Evolutionary conservation across 2,329 filamentous ascomycete genomes (phyloP), one percentile per base, ranked within the genome.

Genomic region (Colletotrichum sp.): DNA sequence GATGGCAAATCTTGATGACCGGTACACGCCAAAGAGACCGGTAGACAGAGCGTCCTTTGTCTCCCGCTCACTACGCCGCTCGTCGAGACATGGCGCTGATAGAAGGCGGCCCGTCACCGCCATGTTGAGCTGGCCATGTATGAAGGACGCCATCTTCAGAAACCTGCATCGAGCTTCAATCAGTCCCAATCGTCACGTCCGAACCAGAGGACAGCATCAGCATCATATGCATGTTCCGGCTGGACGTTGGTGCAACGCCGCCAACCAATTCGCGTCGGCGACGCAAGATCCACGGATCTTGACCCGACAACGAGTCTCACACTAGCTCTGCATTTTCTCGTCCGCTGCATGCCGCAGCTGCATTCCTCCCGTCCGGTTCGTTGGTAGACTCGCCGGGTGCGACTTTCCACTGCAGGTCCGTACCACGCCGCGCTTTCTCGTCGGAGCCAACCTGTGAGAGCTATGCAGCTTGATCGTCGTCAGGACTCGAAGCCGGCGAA

Each of bases 321-420:
- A 59, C 70, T 69, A 69, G 28, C 21, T 65, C 44, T 60, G 59
- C 34, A 57, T 74, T 64, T 59, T 73, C 65, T 59, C 49, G 74
- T 52, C 59, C 59, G 28, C 64, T 69, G 64, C 64, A 69, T 73
- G 59, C 60, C 49, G 65, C 65, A 76, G 65, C 44, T 69, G 65
- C 71, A 74, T 74, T 73, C 74, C 70, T 76, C 44, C 49, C 64
- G 64, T 69, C 70, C 65, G 74, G 70, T 69, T 72, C 49, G 59
- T 55, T 74, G 65, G 74, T 74, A 76, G 70, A 65, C 52, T 76
- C 74, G 64, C 74, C 74, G 70, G 65, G 70, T 76, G 74, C 70
- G 74, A 76, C 74, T 76, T 36, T 74, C 59, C 70, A 76, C 74
- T 36, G 71, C 74, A 76, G 74, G 64, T 44, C 59, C 49, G 74